Evolutionary conservation across 1,284 basidiomycete genomes (phyloP).

Genomic region (Phellinidium pouzarii): DNA sequence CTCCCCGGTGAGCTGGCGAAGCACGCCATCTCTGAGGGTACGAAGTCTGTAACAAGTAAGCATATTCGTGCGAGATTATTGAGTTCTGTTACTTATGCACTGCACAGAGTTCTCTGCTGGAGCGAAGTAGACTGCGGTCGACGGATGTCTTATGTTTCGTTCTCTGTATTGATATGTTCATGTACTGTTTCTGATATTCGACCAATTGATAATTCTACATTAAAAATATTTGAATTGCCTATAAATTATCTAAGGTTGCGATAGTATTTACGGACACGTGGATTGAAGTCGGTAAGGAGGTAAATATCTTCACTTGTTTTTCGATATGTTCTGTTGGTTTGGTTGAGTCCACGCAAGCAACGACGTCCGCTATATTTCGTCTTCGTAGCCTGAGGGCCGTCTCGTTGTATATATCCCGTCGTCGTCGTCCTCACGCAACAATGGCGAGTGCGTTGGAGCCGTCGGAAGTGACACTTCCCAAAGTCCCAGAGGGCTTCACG

Average conservation of each 20-base stretch:
- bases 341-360: too few relatives aligned
- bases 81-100: constrained; percentile 2
- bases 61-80: constrained; percentile 11
- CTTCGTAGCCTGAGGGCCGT: constrained; percentile 7
- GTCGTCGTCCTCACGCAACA: neutral
- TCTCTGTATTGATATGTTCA: constrained; percentile 16
- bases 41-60: constrained; percentile 36
- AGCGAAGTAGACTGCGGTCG: constrained; percentile 26
- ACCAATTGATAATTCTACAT: constrained; percentile 1
- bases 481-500: constrained; percentile 70
- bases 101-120: constrained; percentile 31
- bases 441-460: constrained; percentile 3
- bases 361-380: constrained; percentile 8
- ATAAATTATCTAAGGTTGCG: neutral
- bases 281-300: too few relatives aligned
- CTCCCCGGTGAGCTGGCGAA: constrained; percentile 72
- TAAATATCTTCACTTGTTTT: too few relatives aligned
- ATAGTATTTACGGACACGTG: neutral
- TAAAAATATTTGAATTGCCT: neutral
- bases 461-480: constrained; percentile 45
- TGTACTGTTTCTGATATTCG: constrained; percentile 14
- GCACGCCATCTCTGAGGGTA: constrained; percentile 82
- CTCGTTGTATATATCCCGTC: constrained; percentile 11
- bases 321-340: too few relatives aligned
- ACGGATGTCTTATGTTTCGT: neutral